Conservation (phyloP, 805 yeast genomes). For the Kuraishia molischiana region DNA sequence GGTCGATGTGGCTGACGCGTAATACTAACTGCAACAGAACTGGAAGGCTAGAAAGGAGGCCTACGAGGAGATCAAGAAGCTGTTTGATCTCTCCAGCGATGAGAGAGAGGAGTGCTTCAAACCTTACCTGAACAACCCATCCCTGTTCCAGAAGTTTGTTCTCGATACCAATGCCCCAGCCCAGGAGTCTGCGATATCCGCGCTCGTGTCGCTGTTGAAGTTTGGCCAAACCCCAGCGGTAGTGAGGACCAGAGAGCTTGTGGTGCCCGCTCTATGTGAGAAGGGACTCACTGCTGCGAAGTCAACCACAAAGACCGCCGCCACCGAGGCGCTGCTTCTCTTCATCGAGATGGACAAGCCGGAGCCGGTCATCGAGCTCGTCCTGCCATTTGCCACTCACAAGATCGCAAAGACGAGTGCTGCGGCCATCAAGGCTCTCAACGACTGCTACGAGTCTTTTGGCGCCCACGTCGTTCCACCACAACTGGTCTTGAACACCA, state of each 20-base stretch:
- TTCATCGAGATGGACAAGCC: constrained; percentile 61
- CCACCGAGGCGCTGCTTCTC: constrained; percentile 52
- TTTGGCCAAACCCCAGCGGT: constrained; percentile 40
- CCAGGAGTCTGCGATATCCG: constrained; percentile 68
- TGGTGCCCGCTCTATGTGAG: constrained; percentile 54
- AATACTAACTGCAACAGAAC: constrained; percentile 14
- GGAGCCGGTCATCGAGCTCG: constrained; percentile 54
- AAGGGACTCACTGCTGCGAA: constrained; percentile 74
- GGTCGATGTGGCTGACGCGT: constrained; percentile 4
- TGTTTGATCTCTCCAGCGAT: constrained; percentile 42
- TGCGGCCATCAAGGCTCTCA: constrained; percentile 49
- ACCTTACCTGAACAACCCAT: constrained; percentile 41
- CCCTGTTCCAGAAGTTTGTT: constrained; percentile 45
- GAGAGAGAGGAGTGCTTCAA: constrained; percentile 48
- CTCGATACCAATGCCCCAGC: constrained; percentile 85
- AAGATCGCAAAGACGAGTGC: constrained; percentile 73
- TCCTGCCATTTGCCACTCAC: constrained; percentile 52
- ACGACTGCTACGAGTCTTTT: constrained; percentile 44
- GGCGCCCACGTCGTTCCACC: constrained; percentile 59
- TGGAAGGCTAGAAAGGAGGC: constrained; percentile 88
- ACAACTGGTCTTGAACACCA: constrained; percentile 39
- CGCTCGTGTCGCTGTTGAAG: constrained; percentile 44
- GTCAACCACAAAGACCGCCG: constrained; percentile 58
- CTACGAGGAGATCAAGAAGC: constrained; percentile 53
- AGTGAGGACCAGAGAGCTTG: constrained; percentile 27